Evolutionary conservation across 129 eudicot genomes (phyloP).

Genomic region (Centaurea solstitialis): DNA sequence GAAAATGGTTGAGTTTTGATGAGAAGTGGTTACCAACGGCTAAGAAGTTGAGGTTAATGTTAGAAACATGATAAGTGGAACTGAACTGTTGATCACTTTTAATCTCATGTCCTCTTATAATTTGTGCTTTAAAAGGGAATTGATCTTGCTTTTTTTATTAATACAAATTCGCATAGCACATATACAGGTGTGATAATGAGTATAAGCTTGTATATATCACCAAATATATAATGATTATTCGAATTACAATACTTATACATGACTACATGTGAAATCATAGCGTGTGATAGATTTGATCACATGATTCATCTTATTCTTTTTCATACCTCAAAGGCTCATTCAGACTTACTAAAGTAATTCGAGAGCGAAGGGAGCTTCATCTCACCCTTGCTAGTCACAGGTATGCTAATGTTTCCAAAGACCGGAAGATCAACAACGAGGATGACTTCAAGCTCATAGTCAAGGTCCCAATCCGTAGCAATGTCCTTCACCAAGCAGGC

Average conservation of each 20-base stretch:
- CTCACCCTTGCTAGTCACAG: slow-evolving; percentile 18
- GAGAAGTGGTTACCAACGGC: too few species aligned
- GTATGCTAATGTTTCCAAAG: slow-evolving; percentile 29
- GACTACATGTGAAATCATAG: not conserved
- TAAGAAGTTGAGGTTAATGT: too few species aligned
- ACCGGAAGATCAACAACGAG: slow-evolving; percentile 28
- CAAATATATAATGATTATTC: not conserved
- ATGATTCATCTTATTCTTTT: slow-evolving; percentile 7
- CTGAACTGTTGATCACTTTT: too few species aligned
- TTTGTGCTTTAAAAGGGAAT: too few species aligned
- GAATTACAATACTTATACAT: not conserved
- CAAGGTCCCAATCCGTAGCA: slow-evolving; percentile 37
- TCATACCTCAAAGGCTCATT: not conserved
- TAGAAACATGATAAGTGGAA: too few species aligned
- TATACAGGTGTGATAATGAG: not conserved
- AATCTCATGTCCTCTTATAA: too few species aligned
- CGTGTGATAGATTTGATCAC: slow-evolving; percentile 14
- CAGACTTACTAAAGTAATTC: not conserved
- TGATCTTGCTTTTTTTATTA: not conserved
- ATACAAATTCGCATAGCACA: not conserved
- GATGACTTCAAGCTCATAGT: slow-evolving; percentile 31
- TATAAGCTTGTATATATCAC: not conserved
- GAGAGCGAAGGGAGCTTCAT: slow-evolving; percentile 37
- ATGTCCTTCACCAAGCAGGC: slow-evolving; percentile 32
- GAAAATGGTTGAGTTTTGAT: too few species aligned